Evolutionary conservation across 768 basidiomycete species (phyloP), one percentile per base, ranked within the genome.

Genomic region (Infundibulicybe gibba): DNA sequence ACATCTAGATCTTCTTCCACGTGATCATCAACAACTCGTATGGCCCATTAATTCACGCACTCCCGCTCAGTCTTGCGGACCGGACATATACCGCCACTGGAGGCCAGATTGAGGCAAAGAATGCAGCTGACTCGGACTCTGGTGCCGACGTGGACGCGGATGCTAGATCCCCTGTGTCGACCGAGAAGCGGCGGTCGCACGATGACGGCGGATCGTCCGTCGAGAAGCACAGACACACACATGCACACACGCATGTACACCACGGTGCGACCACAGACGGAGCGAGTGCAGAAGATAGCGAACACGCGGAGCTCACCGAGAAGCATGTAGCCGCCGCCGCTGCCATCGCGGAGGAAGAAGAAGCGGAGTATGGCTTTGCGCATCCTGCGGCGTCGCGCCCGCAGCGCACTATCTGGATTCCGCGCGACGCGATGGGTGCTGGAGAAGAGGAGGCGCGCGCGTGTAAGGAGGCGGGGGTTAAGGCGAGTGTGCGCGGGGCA

Each of bases 351-450:
- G 58, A 61, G 45, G 47, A 46, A 14, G 51, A 57, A 14, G 68
- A 71, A 40, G 69, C 70, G 3, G 66, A 79, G 42, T 82, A 83
- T 57, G 85, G 87, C 11, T 97, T 95, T 68, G 83, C 87, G 40
- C 95, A 95, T 56, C 95, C 95, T 13, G 92, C 92, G 6, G 75
- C 80, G 45, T 79, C 71, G 51, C 66, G 80, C 43, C 81, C 87
- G 40, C 90, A 93, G 66, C 75, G 84, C 51, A 72, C 81, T 4
- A 69, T 97, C 30, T 98, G 95, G 95, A 64, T 97, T 45, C 90
- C 95, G 16, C 65, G 68, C 33, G 95, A 98, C 61, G 55, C 64
- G 17, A 67, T 80, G n/a, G 83, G 84, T 8, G 58, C 92, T 45
- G 65, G 70, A 32, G 79, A 78, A 50, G 80, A 74, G 47, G 89